Evolutionary conservation across 2,329 filamentous ascomycete species (phyloP), one percentile per base, ranked within the genome.

Genomic region (Diplodia intermedia): DNA sequence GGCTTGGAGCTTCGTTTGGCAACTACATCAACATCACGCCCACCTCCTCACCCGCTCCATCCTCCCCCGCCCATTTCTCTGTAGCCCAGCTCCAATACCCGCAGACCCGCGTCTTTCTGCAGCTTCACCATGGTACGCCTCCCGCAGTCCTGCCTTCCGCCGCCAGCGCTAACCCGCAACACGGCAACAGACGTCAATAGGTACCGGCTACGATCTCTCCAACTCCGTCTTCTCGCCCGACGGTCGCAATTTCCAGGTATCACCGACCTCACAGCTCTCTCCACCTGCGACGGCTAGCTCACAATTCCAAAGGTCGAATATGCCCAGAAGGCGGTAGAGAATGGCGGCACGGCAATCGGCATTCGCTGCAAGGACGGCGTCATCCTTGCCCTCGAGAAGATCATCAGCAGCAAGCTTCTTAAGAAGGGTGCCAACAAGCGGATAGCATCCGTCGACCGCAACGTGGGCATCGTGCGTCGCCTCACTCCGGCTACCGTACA

Each of bases 151-250:
- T 36, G 29, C 54, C 11, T 52, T 36, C 31, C 31, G 43, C 9
- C 12, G 18, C 20, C 40, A 26, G 15, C 53, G 53, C 65, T 67
- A 60, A 67, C n/a, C 29, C 36, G 20, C 55, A 43, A 50, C 54
- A 54, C 53, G 43, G 56, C 66, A 53, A 61, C 52, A 99, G 95
- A 99, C 95, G 78, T 99, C 95, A 79, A 99, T 99, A 91, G 95
- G 95, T 79, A 99, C 95, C 77, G 95, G 95, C 79, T 99, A 99
- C 85, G 95, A 99, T 89, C 91, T 99, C 77, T 93, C 93, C 80
- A 99, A 99, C 88, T 98, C 95, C 78, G 96, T 98, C 85, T 99
- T 98, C 87, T 98, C 95, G 60, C 95, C 95, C 73, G 95, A 99
- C 84, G 95, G 95, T 79, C 92, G 95, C 75, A 99, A 99, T 82